phyloP scores from a whole-genome alignment of 371 early-diverging fungal genomes.

The Antonospora locustae region DNA sequence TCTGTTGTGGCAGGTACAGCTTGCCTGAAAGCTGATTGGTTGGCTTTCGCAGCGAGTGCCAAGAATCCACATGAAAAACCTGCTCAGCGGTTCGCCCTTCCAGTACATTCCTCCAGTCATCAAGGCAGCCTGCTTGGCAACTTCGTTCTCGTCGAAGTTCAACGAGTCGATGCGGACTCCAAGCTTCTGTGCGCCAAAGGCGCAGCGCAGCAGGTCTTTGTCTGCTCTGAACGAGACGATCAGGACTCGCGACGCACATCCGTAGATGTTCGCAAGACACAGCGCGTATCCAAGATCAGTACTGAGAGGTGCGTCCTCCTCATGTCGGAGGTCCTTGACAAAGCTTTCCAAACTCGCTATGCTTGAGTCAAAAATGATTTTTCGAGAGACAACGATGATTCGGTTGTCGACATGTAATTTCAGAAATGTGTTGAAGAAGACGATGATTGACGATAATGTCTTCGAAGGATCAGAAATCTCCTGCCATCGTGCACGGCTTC shows the following conservation, averaged over 20 bases:
- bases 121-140: slow-evolving; percentile 12
- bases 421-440: neutral
- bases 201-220: slow-evolving; percentile 19
- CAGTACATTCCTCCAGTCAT: slow-evolving; percentile 21
- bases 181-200: slow-evolving; percentile 28
- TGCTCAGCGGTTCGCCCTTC: neutral
- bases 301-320: neutral
- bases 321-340: neutral
- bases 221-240: slow-evolving; percentile 25
- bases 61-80: slow-evolving; percentile 4
- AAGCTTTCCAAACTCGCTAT: neutral
- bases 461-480: neutral
- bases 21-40: slow-evolving; percentile 6
- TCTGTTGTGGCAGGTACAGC: slow-evolving; percentile 50
- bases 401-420: neutral
- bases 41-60: neutral
- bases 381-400: neutral
- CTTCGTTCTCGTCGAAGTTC: slow-evolving; percentile 3
- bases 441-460: neutral
- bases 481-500: neutral
- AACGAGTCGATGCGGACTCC: slow-evolving; percentile 24
- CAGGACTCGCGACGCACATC: slow-evolving; percentile 15
- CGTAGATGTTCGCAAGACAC: slow-evolving; percentile 1
- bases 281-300: slow-evolving; percentile 40
- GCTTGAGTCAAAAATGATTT: neutral